Conservation (phyloP, 768 basidiomycete genomes). For the Gloeophyllum trabeum region DNA sequence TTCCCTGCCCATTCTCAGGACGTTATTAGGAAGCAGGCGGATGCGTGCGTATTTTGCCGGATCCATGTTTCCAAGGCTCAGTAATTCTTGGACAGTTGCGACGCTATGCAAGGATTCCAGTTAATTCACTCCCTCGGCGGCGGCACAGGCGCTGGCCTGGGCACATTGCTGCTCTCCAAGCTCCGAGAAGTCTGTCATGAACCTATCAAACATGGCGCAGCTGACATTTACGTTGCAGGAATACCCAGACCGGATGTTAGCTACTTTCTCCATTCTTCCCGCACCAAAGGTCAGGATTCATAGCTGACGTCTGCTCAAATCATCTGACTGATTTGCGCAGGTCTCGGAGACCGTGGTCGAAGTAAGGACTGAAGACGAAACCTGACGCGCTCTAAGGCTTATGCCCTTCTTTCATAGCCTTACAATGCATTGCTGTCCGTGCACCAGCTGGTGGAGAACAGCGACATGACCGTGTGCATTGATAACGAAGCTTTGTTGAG, state of each 20-base stretch:
- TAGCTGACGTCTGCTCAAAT: not conserved
- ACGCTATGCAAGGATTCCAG: constrained; percentile 87
- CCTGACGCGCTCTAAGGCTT: not conserved
- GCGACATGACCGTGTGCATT: constrained; percentile 74
- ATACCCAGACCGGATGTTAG: constrained; percentile 34
- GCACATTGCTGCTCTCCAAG: constrained; percentile 71
- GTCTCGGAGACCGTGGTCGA: constrained; percentile 46
- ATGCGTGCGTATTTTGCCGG: no score
- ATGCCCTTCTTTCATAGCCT: constrained; percentile 27
- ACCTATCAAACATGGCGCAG: constrained; percentile 6
- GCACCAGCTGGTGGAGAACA: constrained; percentile 83
- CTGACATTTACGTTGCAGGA: constrained; percentile 38
- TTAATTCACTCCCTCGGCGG: constrained; percentile 85
- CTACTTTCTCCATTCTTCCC: constrained; percentile 43
- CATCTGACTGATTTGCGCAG: constrained; percentile 7
- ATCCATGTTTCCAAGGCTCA: no score
- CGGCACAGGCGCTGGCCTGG: constrained; percentile 82
- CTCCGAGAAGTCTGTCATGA: constrained; percentile 52
- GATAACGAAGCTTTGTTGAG: constrained; percentile 83
- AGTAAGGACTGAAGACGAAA: no score
- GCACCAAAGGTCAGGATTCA: constrained; percentile 35
- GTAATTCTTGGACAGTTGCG: constrained; percentile 78
- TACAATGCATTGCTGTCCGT: constrained; percentile 81
- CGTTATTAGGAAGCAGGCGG: constrained; percentile 63
- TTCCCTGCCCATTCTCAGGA: constrained; percentile 44